Percentiles rank a stretch among this genome's conserved stretches.
Evolutionary conservation across 257 asterid species (phyloP).

Genomic region (Gentiana straminea): DNA sequence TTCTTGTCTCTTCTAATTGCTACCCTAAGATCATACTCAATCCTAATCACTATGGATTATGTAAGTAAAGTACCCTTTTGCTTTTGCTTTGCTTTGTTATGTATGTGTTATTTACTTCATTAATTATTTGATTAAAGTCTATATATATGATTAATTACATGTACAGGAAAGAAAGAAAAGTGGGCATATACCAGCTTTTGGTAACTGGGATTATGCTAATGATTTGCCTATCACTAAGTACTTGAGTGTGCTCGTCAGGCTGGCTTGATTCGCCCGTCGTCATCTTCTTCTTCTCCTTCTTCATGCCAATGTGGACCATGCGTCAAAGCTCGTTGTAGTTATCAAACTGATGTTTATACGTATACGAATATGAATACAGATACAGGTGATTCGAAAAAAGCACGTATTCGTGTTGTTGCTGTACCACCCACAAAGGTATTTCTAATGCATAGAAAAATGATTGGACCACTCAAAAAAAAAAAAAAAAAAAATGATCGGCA

Average conservation of each 20-base stretch:
- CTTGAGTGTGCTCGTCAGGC: constrained; percentile 72
- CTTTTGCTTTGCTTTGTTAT: not conserved
- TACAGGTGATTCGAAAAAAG: no score
- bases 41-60: not conserved
- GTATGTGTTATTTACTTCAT: not conserved
- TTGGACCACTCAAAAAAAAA: no score
- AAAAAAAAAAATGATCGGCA: no score
- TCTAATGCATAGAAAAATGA: no score
- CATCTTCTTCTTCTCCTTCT: constrained; percentile 40
- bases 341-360: no score
- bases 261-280: constrained; percentile 41
- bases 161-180: constrained; percentile 28
- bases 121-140: not conserved
- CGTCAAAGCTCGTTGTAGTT: not conserved
- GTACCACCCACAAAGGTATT: no score
- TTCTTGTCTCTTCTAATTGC: not conserved
- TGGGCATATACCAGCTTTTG: constrained; percentile 65
- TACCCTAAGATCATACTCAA: not conserved
- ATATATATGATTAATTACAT: not conserved
- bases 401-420: no score
- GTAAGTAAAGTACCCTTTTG: not conserved
- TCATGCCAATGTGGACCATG: constrained; percentile 6
- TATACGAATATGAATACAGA: no score
- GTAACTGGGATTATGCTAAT: constrained; percentile 57
- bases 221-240: constrained; percentile 60